Evolutionary conservation across 2,329 filamentous ascomycete species (phyloP).

Genomic region (Pseudopithomyces chartarum): DNA sequence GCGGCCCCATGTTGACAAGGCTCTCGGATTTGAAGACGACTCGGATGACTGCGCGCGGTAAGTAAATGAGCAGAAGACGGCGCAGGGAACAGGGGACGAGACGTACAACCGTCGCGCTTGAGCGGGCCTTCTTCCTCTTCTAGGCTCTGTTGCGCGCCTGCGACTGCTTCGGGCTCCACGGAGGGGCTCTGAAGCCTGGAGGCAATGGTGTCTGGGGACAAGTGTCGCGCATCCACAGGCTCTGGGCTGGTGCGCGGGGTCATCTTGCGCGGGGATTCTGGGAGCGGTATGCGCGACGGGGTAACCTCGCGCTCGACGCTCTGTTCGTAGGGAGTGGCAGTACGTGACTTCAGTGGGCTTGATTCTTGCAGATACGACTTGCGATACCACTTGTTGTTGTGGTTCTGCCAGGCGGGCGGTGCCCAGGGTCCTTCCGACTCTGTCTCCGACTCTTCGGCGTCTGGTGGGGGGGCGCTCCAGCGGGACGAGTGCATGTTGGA

Average conservation of each 20-base stretch:
- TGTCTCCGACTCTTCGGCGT: slow-evolving; percentile 49
- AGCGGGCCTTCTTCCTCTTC: slow-evolving; percentile 28
- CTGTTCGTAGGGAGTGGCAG: slow-evolving; percentile 65
- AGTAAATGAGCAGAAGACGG: slow-evolving; percentile 12
- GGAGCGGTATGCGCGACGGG: slow-evolving; percentile 64
- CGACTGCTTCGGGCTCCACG: slow-evolving; percentile 26
- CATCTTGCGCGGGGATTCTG: slow-evolving; percentile 62
- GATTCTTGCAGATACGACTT: slow-evolving; percentile 45
- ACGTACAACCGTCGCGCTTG: slow-evolving; percentile 43
- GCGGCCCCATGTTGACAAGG: slow-evolving; percentile 82
- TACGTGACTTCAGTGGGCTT: slow-evolving; percentile 59
- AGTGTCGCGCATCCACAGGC: slow-evolving; percentile 38
- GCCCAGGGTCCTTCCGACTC: slow-evolving; percentile 63
- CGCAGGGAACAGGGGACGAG: slow-evolving; percentile 19
- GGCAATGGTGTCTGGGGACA: slow-evolving; percentile 36
- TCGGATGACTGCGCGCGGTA: slow-evolving; percentile 70
- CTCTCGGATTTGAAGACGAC: slow-evolving; percentile 88
- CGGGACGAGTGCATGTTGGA: slow-evolving; percentile 65
- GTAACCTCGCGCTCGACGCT: slow-evolving; percentile 57
- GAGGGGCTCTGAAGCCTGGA: slow-evolving; percentile 41
- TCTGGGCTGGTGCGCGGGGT: slow-evolving; percentile 60
- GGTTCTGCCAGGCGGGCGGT: slow-evolving; percentile 67
- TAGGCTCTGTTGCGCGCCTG: slow-evolving; percentile 20
- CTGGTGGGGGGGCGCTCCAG: slow-evolving; percentile 41
- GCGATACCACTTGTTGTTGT: slow-evolving; percentile 64